Conservation (phyloP, 2,329 filamentous ascomycete genomes). For the Penicillium occitanis region DNA sequence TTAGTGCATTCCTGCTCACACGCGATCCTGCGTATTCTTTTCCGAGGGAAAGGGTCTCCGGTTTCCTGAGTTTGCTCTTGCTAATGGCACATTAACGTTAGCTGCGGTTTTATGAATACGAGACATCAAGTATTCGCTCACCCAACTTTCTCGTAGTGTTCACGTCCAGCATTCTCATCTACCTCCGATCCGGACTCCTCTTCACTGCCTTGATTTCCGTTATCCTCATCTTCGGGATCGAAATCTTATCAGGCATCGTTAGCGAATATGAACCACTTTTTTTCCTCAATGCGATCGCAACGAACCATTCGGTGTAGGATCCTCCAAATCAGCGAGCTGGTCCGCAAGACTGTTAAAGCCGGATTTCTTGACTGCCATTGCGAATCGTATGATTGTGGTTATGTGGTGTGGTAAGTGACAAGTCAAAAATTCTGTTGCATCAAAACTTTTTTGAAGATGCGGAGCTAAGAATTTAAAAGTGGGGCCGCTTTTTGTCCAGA, state of each 20-base stretch:
- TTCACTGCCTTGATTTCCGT: conserved; percentile 56
- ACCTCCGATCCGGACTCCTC: conserved; percentile 52
- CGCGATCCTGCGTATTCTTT: conserved; percentile 76
- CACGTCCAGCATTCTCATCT: conserved; percentile 62
- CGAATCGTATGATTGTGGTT: background rate
- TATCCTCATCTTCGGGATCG: conserved; percentile 71
- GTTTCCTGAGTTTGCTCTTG: conserved; percentile 79
- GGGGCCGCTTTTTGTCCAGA: background rate
- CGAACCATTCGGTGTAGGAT: conserved; percentile 62
- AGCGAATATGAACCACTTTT: background rate
- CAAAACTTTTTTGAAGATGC: conserved; percentile 21
- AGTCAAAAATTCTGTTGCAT: background rate
- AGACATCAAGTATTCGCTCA: conserved; percentile 38
- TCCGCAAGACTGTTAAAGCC: conserved; percentile 51
- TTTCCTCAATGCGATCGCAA: background rate
- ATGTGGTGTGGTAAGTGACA: background rate
- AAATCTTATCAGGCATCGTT: conserved; percentile 59
- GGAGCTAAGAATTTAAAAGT: conserved; percentile 14
- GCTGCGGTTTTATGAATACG: background rate
- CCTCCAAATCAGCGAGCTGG: conserved; percentile 62
- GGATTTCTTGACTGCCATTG: conserved; percentile 7
- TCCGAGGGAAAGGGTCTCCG: conserved; percentile 67
- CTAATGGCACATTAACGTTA: conserved; percentile 56
- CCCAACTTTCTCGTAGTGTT: conserved; percentile 82
- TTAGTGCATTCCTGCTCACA: conserved; percentile 68